These are phyloP conservation scores for Tranzscheliella williamsii DNA, from an alignment of 1,284 basidiomycete genomes.

Conservation along the genomic window DNA sequence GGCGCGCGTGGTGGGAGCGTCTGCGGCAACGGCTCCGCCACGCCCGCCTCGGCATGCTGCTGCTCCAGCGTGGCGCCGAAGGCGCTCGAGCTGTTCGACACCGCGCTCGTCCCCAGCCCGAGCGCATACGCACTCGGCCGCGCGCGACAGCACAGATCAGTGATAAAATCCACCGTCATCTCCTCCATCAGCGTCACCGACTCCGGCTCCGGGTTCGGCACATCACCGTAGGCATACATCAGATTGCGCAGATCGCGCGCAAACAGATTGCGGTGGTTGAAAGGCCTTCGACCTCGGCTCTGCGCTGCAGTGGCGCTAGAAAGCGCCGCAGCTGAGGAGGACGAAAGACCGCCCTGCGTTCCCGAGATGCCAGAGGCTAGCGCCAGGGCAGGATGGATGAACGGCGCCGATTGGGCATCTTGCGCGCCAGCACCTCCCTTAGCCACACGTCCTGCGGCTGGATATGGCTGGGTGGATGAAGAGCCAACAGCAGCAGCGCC, in stretches of 20 bases:
- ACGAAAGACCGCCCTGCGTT: not conserved
- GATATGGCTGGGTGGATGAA: conserved; percentile 2
- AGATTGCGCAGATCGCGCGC: conserved; percentile 69
- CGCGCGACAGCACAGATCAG: conserved; percentile 72
- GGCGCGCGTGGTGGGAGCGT: conserved; percentile 31
- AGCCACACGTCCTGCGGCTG: conserved; percentile 5
- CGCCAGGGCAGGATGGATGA: conserved; percentile 35
- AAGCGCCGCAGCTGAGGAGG: conserved; percentile 3
- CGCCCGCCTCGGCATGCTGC: conserved; percentile 7
- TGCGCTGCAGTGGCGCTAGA: conserved; percentile 15
- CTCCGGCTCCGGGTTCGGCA: conserved; percentile 80
- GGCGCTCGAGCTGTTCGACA: conserved; percentile 25
- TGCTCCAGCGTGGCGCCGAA: conserved; percentile 23
- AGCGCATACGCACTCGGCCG: conserved; percentile 55
- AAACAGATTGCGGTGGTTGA: conserved; percentile 50
- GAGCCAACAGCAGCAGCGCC: conserved; percentile 4
- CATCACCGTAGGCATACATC: conserved; percentile 96
- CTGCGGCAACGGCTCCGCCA: conserved; percentile 4
- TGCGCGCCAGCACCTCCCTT: conserved; percentile 6
- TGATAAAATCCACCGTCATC: conserved; percentile 86
- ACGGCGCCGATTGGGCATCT: conserved; percentile 14
- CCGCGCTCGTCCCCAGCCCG: conserved; percentile 36
- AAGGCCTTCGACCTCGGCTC: conserved; percentile 33
- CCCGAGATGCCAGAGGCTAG: conserved; percentile 8
- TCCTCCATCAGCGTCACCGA: conserved; percentile 91